Base-by-base conservation (phyloP, 495 filamentous ascomycete species). In the Penicillium chermesinum region DNA sequence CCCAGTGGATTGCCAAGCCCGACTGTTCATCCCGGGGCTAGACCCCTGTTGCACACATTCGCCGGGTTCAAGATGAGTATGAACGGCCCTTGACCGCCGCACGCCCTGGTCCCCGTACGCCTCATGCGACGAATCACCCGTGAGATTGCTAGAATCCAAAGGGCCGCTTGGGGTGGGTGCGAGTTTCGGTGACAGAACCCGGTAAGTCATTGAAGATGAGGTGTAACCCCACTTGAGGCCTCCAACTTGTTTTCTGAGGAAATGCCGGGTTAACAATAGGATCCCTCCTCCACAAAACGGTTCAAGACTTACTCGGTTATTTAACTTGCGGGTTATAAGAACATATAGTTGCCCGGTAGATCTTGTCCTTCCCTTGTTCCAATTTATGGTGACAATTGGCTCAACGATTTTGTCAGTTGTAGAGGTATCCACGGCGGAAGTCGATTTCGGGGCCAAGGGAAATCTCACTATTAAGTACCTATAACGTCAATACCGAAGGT, bases 201-300 rank as follows among this genome's bases (percentile, higher is more conserved):
- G 25, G 10, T 30, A 30, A 4, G 25, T 30, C 25, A 30, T 30
- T 30, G 25, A 10, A 30, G 25, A 30, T 10, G 25, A 30, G 25
- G 25, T 4, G 5, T 30, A 59, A 30, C 69, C 67, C 0, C 58
- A 68, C 33, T 59, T 48, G 6, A 55, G 63, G 0, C 65, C 67
- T 39, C 63, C 63, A 6, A 64, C 32, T 38, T 69, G 67, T 36
- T 71, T 65, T 10, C 65, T 65, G n/a, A n/a, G 9, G 69, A 49
- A 0, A 69, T 51, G 17, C n/a, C n/a, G n/a, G n/a, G n/a, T n/a
- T n/a, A n/a, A n/a, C n/a, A n/a, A n/a, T n/a, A n/a, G n/a, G n/a
- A n/a, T n/a, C n/a, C n/a, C n/a, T n/a, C n/a, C n/a, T n/a, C n/a
- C n/a, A n/a, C n/a, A n/a, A n/a, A n/a, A n/a, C n/a, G n/a, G n/a